Conservation (phyloP, 257 asterid genomes). For the Eustoma russellianum region DNA sequence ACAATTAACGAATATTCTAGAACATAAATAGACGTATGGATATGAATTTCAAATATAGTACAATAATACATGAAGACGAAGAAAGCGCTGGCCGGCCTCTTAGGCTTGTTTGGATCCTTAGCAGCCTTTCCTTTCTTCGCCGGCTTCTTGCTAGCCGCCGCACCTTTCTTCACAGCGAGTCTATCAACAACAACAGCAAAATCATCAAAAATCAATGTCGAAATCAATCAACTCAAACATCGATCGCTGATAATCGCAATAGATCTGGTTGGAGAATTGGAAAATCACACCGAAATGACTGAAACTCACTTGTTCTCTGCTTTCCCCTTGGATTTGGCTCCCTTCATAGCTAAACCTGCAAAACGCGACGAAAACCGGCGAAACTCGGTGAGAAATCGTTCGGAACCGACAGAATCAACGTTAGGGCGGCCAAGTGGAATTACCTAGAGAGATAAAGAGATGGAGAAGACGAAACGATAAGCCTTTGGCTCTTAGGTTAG, state of each 20-base stretch:
- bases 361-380: too few relatives aligned
- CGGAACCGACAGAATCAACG: constrained; percentile 14
- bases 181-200: constrained; percentile 6
- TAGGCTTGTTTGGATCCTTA: constrained; percentile 91
- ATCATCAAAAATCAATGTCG: not conserved
- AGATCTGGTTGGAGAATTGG: constrained; percentile 1
- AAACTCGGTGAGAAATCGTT: constrained; percentile 38
- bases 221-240: not conserved
- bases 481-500: constrained; percentile 18
- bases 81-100: constrained; percentile 92
- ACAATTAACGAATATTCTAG: too few relatives aligned
- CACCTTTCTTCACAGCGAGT: constrained; percentile 58
- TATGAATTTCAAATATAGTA: too few relatives aligned
- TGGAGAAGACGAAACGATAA: constrained; percentile 29
- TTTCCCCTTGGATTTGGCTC: constrained; percentile 59
- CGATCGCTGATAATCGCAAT: not conserved
- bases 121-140: constrained; percentile 52
- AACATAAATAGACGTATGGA: not conserved
- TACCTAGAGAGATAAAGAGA: constrained; percentile 16
- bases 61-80: constrained; percentile 70
- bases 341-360: constrained; percentile 52
- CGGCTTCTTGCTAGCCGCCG: constrained; percentile 33
- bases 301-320: constrained; percentile 58
- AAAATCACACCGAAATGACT: not conserved
- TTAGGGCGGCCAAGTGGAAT: constrained; percentile 18